These are phyloP conservation scores for Prinsepia uniflora DNA, from an alignment of 306 rosid genomes.

Conservation along the genomic window DNA sequence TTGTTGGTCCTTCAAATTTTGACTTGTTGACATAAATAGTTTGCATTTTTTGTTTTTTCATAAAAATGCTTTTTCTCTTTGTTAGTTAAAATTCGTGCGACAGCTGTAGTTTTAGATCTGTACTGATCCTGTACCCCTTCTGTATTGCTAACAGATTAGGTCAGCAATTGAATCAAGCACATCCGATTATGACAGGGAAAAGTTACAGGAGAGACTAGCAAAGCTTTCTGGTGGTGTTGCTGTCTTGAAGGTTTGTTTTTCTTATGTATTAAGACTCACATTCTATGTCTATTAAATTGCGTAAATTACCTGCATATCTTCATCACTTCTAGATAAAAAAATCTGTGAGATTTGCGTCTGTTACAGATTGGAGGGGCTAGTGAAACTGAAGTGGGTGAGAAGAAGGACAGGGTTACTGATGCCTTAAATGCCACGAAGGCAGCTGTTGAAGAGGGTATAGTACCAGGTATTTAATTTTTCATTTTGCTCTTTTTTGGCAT, in stretches of 20 bases:
- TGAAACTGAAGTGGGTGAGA: constrained; percentile 91
- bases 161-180: constrained; percentile 70
- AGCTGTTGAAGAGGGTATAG: constrained; percentile 94
- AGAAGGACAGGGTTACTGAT: constrained; percentile 94
- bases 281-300: neutral
- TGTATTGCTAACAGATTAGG: constrained; percentile 56
- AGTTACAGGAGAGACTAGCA: constrained; percentile 88
- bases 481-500: neutral
- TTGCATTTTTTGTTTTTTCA: neutral
- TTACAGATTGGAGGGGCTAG: constrained; percentile 96
- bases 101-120: neutral
- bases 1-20: neutral
- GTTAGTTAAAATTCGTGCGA: neutral
- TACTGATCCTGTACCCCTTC: neutral
- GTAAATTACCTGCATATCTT: neutral
- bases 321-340: constrained; percentile 12
- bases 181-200: constrained; percentile 93
- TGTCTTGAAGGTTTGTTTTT: constrained; percentile 64
- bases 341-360: constrained; percentile 1
- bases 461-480: constrained; percentile 46
- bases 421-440: constrained; percentile 97
- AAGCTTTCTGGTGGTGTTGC: constrained; percentile 98
- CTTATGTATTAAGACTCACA: neutral
- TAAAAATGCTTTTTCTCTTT: neutral
- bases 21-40: neutral